phyloP scores from a whole-genome alignment of 2,329 filamentous ascomycete genomes.

The Leptographium wingfieldii region DNA sequence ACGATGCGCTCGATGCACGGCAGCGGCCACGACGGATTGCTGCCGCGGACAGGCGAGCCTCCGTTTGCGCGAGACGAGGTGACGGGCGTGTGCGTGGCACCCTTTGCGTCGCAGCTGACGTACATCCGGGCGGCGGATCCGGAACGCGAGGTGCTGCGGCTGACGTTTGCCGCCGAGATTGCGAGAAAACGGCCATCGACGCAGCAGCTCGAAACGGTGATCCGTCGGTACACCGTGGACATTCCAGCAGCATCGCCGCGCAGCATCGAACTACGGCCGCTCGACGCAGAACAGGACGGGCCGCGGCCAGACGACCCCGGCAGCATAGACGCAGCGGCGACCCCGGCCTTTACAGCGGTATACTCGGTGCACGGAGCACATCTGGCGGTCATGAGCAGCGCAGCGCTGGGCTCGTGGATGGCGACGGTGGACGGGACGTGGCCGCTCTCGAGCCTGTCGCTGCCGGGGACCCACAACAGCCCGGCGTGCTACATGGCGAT shows the following conservation, averaged over 20 bases:
- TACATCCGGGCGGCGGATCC: conserved; percentile 47
- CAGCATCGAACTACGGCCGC: conserved; percentile 47
- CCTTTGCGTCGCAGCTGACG: conserved; percentile 55
- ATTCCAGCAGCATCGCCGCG: conserved; percentile 49
- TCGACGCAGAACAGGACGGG: conserved; percentile 20
- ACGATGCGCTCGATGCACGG: background rate
- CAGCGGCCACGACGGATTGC: background rate
- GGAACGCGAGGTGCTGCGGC: conserved; percentile 52
- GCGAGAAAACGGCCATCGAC: conserved; percentile 10
- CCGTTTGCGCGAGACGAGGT: conserved; percentile 39
- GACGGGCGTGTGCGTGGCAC: conserved; percentile 43
- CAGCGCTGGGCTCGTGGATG: conserved; percentile 71
- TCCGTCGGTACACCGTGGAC: conserved; percentile 52
- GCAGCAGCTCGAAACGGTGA: too few species aligned
- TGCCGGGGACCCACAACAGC: conserved; percentile 92
- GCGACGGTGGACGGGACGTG: conserved; percentile 54
- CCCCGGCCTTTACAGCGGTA: conserved; percentile 50
- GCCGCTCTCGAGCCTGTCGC: conserved; percentile 68
- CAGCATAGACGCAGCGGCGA: conserved; percentile 17
- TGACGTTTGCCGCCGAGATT: conserved; percentile 50
- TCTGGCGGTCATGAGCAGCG: conserved; percentile 56
- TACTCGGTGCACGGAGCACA: conserved; percentile 45
- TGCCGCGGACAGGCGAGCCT: background rate
- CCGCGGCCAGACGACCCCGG: background rate
- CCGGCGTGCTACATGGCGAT: conserved; percentile 75